Percentiles rank a stretch among this genome's conserved stretches.
phyloP scores from a whole-genome alignment of 2,329 filamentous ascomycete genomes.

The Botryosphaeria dothidea region DNA sequence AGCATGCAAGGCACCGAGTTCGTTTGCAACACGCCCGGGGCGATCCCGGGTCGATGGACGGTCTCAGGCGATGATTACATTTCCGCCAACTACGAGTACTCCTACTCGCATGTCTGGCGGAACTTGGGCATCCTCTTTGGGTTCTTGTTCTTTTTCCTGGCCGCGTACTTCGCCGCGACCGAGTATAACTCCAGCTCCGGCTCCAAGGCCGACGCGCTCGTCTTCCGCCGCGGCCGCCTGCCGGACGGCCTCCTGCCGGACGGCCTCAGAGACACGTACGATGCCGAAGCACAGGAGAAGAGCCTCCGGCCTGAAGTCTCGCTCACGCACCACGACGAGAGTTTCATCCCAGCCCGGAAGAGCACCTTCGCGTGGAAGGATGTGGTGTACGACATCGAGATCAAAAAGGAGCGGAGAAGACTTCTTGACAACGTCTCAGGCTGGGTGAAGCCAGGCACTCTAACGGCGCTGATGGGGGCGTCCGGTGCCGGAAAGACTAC shows the following conservation, averaged over 20 bases:
- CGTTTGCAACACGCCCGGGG: slow-evolving; percentile 41
- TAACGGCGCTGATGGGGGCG: slow-evolving; percentile 49
- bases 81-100: slow-evolving; percentile 34
- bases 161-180: slow-evolving; percentile 62
- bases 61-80: slow-evolving; percentile 43
- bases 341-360: slow-evolving; percentile 41
- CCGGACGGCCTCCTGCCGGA: slow-evolving; percentile 45
- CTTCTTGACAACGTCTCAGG: slow-evolving; percentile 57
- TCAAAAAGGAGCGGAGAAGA: slow-evolving; percentile 52
- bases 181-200: slow-evolving; percentile 56
- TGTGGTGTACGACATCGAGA: slow-evolving; percentile 53
- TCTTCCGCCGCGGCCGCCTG: slow-evolving; percentile 57
- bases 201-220: slow-evolving; percentile 66
- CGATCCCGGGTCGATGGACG: slow-evolving; percentile 38
- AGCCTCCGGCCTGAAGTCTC: background rate
- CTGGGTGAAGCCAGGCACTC: slow-evolving; percentile 57
- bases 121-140: slow-evolving; percentile 69
- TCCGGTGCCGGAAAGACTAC: slow-evolving; percentile 42
- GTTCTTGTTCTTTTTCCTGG: slow-evolving; percentile 65
- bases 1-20: slow-evolving; percentile 40
- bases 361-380: slow-evolving; percentile 68
- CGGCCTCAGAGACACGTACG: slow-evolving; percentile 53
- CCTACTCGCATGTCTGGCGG: slow-evolving; percentile 51
- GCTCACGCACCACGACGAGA: slow-evolving; percentile 20
- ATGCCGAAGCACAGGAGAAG: slow-evolving; percentile 34